phyloP scores from a whole-genome alignment of 192 early-diverging fungal genomes.

The Umbelopsis vinacea region DNA sequence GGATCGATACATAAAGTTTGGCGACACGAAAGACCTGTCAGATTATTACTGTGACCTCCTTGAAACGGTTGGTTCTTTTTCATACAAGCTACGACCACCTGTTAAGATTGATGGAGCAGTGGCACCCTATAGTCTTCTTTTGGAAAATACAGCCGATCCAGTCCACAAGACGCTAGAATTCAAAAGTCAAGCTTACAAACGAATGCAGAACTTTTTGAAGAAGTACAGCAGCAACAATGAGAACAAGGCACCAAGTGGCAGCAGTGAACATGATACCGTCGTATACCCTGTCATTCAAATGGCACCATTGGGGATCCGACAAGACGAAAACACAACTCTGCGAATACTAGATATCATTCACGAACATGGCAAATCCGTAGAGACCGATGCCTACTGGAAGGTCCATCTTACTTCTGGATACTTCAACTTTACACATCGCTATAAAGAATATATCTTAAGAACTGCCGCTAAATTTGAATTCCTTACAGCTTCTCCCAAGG shows the following conservation, averaged over 20 bases:
- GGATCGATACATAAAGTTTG: constrained; percentile 88
- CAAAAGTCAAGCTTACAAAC: constrained; percentile 53
- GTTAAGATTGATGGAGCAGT: background rate
- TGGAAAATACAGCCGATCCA: constrained; percentile 55
- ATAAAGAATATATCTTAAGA: constrained; percentile 65
- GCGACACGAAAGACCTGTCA: constrained; percentile 53
- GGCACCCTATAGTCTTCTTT: background rate
- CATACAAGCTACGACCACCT: constrained; percentile 49
- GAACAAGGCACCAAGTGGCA: constrained; percentile 8
- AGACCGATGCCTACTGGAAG: constrained; percentile 51
- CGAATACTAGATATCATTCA: constrained; percentile 64
- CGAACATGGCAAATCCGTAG: constrained; percentile 28
- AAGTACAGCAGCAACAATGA: constrained; percentile 30
- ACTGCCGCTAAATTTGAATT: constrained; percentile 69
- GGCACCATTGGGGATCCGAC: constrained; percentile 75
- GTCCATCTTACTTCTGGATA: constrained; percentile 87
- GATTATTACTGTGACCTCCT: constrained; percentile 77
- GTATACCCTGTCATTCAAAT: constrained; percentile 88
- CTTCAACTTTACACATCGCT: constrained; percentile 84
- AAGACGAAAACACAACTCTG: constrained; percentile 75
- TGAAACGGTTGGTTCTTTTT: constrained; percentile 62
- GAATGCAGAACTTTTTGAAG: constrained; percentile 56
- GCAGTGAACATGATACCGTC: constrained; percentile 59
- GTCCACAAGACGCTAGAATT: constrained; percentile 59
- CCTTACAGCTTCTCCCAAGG: constrained; percentile 85